Base-by-base conservation (phyloP, 2,329 filamentous ascomycete genomes). In the Cordyceps fumosorosea region DNA sequence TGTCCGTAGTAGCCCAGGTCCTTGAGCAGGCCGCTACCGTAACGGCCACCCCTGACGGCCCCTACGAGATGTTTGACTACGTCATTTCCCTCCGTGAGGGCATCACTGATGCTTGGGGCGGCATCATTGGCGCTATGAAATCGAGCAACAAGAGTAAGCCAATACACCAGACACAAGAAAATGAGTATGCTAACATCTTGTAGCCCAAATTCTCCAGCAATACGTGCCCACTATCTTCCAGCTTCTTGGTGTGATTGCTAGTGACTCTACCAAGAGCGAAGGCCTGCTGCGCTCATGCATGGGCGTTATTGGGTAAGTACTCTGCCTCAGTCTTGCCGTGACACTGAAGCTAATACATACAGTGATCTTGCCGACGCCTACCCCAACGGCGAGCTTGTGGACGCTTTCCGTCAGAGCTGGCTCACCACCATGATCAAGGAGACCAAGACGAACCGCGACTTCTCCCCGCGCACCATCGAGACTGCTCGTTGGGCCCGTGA, bases 81-180 rank as follows among this genome's bases (percentile, higher is more conserved):
- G 89, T 99, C 68, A 86, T 96, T 66, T 96, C 93, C 22, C 84
- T 99, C 55, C 89, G 95, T 60, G 96, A 99, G 74, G 95, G 93
- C 68, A 98, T 99, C 68, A 96, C 98, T 89, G 95, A 99, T 81
- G 95, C 95, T 40, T 99, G 96, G 93, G 92, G 93, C 70, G 95
- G 95, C 67, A 95, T 96, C 67, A 92, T 99, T 72, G 87, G 93
- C 74, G 92, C 95, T 59, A 92, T 98, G 89, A 96, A 95, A 81
- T 78, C 83, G 57, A 90, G 88, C 71, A 80, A 80, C 71, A 93
- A 93, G 81, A 87, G 88, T 89, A 76, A 75, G 86, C 78, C 20
- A 44, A 50, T 5, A 24, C 7, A 4, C 20, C 10, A 20, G 24
- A 34, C 12, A 12, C 45, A 29, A 20, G 10, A 5, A 11, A 26